These are phyloP conservation scores for Tritrichomonas foetus DNA, from an alignment of 208 protist genomes.

Conservation along the genomic window DNA sequence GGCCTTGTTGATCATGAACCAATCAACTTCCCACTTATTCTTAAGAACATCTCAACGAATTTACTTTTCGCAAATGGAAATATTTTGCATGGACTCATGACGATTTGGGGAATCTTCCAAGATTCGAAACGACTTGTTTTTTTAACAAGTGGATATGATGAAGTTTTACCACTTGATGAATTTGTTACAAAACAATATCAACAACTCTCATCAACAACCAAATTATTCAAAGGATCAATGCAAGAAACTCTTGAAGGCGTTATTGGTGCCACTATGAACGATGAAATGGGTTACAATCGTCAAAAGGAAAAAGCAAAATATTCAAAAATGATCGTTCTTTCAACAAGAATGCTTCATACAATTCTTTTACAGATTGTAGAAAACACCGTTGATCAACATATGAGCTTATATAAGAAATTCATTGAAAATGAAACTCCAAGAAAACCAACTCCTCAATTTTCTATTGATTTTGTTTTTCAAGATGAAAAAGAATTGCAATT, in stretches of 20 bases:
- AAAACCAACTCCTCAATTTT: neutral
- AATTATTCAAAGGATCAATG: neutral
- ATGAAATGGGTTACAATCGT: neutral
- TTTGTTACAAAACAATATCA: neutral
- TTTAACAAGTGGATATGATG: neutral
- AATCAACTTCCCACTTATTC: neutral
- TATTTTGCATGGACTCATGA: neutral
- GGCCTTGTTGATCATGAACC: neutral
- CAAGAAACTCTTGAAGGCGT: slow-evolving; percentile 16
- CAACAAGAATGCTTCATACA: neutral
- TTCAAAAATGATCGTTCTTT: neutral
- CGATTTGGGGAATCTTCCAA: slow-evolving; percentile 23
- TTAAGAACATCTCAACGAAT: neutral
- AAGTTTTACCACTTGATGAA: neutral
- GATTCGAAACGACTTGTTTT: neutral
- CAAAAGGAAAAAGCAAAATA: neutral
- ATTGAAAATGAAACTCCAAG: neutral
- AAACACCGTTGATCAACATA: neutral
- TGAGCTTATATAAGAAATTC: neutral
- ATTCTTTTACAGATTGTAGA: neutral
- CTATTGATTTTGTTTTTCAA: neutral
- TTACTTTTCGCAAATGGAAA: neutral
- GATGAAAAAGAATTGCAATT: neutral
- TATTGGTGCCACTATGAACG: neutral
- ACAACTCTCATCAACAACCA: neutral